Percentiles rank a stretch among this genome's conserved stretches.
These are phyloP conservation scores for Alternaria dauci DNA, from an alignment of 2,329 filamentous ascomycete species.

Conservation along the genomic window DNA sequence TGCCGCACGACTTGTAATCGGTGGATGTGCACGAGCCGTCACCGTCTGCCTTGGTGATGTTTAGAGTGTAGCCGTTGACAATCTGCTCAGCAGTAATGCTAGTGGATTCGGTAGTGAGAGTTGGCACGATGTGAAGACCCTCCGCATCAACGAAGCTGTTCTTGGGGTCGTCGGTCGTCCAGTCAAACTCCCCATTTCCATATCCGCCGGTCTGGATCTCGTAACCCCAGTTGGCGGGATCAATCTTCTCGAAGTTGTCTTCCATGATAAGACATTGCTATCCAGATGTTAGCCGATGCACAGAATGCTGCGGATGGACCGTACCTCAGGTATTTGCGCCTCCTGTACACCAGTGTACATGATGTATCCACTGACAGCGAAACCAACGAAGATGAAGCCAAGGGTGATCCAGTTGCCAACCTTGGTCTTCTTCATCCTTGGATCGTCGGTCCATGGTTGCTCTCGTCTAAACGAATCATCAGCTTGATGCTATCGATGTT, in stretches of 20 bases:
- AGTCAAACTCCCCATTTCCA: conserved; percentile 74
- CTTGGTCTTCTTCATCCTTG: conserved; percentile 33
- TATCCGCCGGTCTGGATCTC: conserved; percentile 74
- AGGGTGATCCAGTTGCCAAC: conserved; percentile 32
- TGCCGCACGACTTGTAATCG: conserved; percentile 67
- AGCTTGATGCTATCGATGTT: background rate
- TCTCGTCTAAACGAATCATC: conserved; percentile 23
- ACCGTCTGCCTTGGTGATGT: conserved; percentile 33
- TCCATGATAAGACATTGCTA: conserved; percentile 55
- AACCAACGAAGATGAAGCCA: conserved; percentile 20
- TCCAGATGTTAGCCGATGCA: background rate
- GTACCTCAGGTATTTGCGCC: conserved; percentile 25
- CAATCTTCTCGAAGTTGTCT: conserved; percentile 67
- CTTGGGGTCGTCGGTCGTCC: conserved; percentile 74
- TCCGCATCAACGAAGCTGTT: conserved; percentile 77
- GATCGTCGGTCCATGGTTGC: conserved; percentile 35
- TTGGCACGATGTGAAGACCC: conserved; percentile 76
- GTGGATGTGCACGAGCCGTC: conserved; percentile 73
- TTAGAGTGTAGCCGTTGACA: conserved; percentile 56
- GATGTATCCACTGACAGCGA: conserved; percentile 29
- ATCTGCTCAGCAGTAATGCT: conserved; percentile 71
- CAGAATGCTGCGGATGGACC: background rate
- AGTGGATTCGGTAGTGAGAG: conserved; percentile 71
- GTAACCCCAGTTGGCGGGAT: conserved; percentile 71
- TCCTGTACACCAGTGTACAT: conserved; percentile 28